Evolutionary conservation across 2,329 filamentous ascomycete genomes (phyloP), one percentile per base, ranked within the genome.

Genomic region (Reticulascus tulasneorum): DNA sequence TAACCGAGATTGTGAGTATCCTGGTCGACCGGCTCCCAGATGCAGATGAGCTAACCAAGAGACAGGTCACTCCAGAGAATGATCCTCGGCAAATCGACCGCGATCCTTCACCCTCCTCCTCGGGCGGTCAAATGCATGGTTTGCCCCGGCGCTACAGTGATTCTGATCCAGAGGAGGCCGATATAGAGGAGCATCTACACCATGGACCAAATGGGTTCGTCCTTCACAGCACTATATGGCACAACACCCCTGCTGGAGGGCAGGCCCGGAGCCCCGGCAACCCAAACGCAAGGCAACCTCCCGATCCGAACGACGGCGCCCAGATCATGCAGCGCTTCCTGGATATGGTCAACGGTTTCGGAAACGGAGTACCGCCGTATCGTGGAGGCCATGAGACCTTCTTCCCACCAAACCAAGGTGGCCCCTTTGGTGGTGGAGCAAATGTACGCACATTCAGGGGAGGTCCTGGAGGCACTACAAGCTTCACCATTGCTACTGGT

Each of bases 1-100:
- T 87, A 47, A 87, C 80, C 12, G 90, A 98, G 64, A 88, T 97
- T 50, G 90, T 94, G 69, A 54, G 83, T 70, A 16, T 10, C 9
- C 19, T 20, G n/a, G n/a, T 22, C 12, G 6, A 23, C 11, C 6
- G 9, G 20, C 6, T 33, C 23, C 40, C 35, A 27, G 24, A 51
- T 54, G 23, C 11, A 12, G 12, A 12, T 12, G n/a, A 38, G 32
- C 34, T 59, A 40, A 67, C 47, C 21, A 21, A 21, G n/a, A 10
- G 23, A n/a, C 23, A 80, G 76, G 56, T 80, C 15, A 64, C 63
- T 16, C 55, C 61, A 1, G 71, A 75, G 3, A 79, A 78, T 48
- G 84, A 89, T 47, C 84, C 84, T 9, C 74, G 84, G 44, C 48
- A 58, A 3, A 46, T 56, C 20, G 42, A 56, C 8, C 50, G 58